These are phyloP conservation scores for Lindgomyces ingoldianus DNA, from an alignment of 495 filamentous ascomycete genomes.

Conservation along the genomic window DNA sequence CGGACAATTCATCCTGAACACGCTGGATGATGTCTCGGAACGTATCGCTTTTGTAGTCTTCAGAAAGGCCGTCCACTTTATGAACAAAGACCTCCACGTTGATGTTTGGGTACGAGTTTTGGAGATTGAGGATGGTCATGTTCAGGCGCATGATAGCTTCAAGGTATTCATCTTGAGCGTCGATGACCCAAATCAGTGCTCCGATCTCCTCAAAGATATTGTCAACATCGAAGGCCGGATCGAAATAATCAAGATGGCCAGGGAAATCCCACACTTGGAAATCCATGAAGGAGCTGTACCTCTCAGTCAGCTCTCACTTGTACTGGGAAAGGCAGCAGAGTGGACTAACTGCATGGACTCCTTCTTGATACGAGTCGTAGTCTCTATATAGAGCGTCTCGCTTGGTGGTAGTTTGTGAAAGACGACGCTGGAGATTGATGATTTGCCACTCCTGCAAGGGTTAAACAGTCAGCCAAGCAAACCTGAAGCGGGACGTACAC, in stretches of 20 bases:
- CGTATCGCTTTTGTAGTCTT: constrained; percentile 91
- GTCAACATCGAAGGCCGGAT: constrained; percentile 82
- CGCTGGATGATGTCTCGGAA: constrained; percentile 93
- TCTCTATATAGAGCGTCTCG: constrained; percentile 93
- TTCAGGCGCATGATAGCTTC: constrained; percentile 86
- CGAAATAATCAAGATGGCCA: constrained; percentile 85
- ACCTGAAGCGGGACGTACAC: background rate
- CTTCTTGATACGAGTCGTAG: constrained; percentile 87
- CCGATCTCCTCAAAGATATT: constrained; percentile 91
- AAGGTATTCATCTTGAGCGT: constrained; percentile 95
- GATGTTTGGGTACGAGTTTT: constrained; percentile 82
- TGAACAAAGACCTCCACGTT: constrained; percentile 98
- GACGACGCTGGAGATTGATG: constrained; percentile 94
- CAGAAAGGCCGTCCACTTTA: constrained; percentile 91
- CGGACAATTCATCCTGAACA: constrained; percentile 94
- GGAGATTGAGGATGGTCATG: constrained; percentile 79
- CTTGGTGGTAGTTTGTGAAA: constrained; percentile 95
- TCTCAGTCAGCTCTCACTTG: constrained; percentile 5
- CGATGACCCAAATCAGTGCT: constrained; percentile 96
- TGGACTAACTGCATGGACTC: constrained; percentile 80
- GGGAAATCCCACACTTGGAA: constrained; percentile 98
- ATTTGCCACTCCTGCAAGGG: constrained; percentile 81
- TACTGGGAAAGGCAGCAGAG: background rate
- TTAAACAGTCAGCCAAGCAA: constrained; percentile 39
- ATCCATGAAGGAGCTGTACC: constrained; percentile 88